Evolutionary conservation across 306 rosid species (phyloP), one percentile per base, ranked within the genome.

Genomic region (Ammopiptanthus mongolicus): DNA sequence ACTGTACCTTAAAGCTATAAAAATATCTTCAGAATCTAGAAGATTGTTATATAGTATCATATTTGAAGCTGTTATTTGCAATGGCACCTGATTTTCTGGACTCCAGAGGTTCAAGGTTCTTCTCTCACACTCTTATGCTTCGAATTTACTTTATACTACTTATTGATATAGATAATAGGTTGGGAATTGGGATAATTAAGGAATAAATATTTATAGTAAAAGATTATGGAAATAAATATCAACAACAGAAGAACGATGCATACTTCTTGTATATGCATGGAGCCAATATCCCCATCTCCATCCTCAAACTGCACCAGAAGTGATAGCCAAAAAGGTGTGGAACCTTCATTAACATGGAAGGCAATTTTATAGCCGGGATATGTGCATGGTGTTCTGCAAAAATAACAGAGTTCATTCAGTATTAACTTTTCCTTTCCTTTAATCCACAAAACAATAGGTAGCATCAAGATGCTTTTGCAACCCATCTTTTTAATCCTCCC

Each of bases 331-430:
- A 22, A 92, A 3, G 89, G 86, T 10, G 98, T 88, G 21, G 98
- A 94, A 18, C 98, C 98, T 88, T 94, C 98, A 36, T 91, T 90
- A 2, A 94, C 96, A 64, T 75, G 91, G 81, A 91, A 94, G 46
- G 95, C 89, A 70, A 94, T 73, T 37, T 81, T 84, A 80, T 81
- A 88, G 37, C 95, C 96, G 0, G 82, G 88, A 78, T 94, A 94
- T 55, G 76, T 72, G 60, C 98, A 94, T 3, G 82, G 82, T 39
- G 98, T 94, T 68, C 98, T 93, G 82, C 56, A 14, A 3, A 13
- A 15, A 11, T 14, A 8, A 22, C 58, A 11, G 39, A 64, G 56
- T 22, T 3, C 1, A 5, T 75, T 64, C 44, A 51, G 44, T 15
- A 37, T 1, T 33, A 33, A 19, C 8, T 13, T 64, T 74, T 11